Conservation (phyloP, 2,329 filamentous ascomycete species). For the Bipolaris cookei region DNA sequence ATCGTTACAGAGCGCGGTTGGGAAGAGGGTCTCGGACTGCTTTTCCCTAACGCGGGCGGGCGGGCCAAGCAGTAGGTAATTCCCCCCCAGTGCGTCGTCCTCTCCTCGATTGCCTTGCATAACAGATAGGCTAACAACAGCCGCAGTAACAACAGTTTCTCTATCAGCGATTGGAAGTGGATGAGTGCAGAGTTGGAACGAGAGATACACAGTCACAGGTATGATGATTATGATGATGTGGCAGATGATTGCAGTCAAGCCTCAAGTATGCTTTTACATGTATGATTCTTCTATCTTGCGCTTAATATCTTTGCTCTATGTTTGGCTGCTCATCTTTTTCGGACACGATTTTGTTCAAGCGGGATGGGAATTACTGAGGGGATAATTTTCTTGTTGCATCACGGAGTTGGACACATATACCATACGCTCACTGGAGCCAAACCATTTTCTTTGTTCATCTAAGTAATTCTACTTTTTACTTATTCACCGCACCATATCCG, state of each 20-base stretch:
- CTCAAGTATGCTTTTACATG: constrained; percentile 12
- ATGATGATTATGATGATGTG: constrained; percentile 10
- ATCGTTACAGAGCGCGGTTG: constrained; percentile 46
- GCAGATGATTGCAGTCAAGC: constrained; percentile 18
- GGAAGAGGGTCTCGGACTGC: constrained; percentile 44
- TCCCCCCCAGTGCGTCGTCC: constrained; percentile 10
- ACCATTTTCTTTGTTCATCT: too few species aligned
- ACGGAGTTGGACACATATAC: too few species aligned
- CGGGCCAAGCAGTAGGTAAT: constrained; percentile 38
- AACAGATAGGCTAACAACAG: constrained; percentile 3
- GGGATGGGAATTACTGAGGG: background rate
- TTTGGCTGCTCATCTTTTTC: background rate
- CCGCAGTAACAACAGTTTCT: constrained; percentile 16
- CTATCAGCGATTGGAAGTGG: constrained; percentile 21
- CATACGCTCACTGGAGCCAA: too few species aligned
- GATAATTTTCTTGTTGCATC: too few species aligned
- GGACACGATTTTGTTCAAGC: background rate
- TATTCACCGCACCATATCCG: too few species aligned
- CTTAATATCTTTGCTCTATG: background rate
- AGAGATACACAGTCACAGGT: constrained; percentile 4
- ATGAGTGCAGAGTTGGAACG: constrained; percentile 12
- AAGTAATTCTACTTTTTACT: too few species aligned
- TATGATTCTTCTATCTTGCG: constrained; percentile 2
- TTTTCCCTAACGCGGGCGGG: constrained; percentile 36
- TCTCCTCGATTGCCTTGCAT: background rate